Percentiles rank a stretch among this genome's conserved stretches.
These are phyloP conservation scores for Leccinum pellstonianum DNA, from an alignment of 768 basidiomycete genomes.

Conservation along the genomic window DNA sequence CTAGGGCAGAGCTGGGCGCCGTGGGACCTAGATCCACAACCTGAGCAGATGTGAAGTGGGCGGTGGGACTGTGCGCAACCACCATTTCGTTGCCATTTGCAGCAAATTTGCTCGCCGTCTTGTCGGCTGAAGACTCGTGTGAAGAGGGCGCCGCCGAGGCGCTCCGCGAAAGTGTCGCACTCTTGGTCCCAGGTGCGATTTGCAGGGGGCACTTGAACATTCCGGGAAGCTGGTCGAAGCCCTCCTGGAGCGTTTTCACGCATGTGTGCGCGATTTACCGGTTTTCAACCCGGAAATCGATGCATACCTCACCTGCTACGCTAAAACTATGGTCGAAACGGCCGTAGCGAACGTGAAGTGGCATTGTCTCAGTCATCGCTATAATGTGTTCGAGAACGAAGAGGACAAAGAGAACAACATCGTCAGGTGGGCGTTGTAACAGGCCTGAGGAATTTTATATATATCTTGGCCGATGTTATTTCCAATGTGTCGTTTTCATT, in stretches of 20 bases:
- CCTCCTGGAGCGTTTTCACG: not conserved
- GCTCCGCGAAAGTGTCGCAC: too few species aligned
- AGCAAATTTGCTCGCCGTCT: constrained; percentile 4
- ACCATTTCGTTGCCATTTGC: constrained; percentile 3
- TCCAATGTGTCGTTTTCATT: too few species aligned
- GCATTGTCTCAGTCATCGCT: not conserved
- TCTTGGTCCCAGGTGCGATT: too few species aligned
- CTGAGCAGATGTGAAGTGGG: constrained; percentile 10
- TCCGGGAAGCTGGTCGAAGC: not conserved
- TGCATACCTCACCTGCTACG: too few species aligned
- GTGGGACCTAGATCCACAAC: constrained; percentile 3
- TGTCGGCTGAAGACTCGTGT: constrained; percentile 7
- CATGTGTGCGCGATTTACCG: not conserved
- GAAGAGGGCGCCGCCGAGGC: constrained; percentile 1
- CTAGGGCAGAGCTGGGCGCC: constrained; percentile 5
- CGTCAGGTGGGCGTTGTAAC: too few species aligned
- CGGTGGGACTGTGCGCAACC: constrained; percentile 1
- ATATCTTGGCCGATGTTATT: too few species aligned
- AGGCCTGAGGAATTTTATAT: too few species aligned
- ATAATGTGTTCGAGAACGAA: not conserved
- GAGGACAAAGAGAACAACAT: too few species aligned
- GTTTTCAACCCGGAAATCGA: not conserved
- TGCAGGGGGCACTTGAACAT: too few species aligned
- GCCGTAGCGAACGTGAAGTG: not conserved
- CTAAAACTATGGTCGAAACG: not conserved